A percentile compares a stretch with the other conserved stretches of the same genome.
Conservation (phyloP, 2,329 filamentous ascomycete species). For the Alternaria rosae region DNA sequence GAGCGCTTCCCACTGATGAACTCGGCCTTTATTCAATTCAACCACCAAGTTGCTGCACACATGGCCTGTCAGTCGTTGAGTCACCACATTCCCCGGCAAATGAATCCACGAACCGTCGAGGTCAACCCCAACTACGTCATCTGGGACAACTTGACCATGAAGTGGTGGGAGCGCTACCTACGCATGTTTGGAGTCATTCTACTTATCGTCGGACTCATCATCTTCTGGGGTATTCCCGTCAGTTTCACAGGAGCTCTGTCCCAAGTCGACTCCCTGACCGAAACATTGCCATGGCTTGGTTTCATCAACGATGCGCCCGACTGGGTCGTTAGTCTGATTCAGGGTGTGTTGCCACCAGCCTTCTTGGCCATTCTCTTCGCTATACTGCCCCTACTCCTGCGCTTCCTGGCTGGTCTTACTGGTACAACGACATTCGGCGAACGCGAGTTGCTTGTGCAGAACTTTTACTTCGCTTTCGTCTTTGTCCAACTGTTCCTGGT, state of each 20-base stretch:
- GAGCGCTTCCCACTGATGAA: conserved; percentile 92
- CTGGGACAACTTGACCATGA: conserved; percentile 97
- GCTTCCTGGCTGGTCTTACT: conserved; percentile 74
- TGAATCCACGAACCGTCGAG: conserved; percentile 92
- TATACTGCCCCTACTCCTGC: conserved; percentile 81
- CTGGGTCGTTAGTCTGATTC: conserved; percentile 70
- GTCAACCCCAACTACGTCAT: conserved; percentile 91
- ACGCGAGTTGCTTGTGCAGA: conserved; percentile 82
- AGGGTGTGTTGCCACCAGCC: conserved; percentile 84
- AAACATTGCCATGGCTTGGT: conserved; percentile 70
- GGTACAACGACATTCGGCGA: conserved; percentile 85
- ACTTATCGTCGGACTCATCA: conserved; percentile 75
- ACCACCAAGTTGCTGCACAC: conserved; percentile 94
- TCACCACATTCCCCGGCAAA: conserved; percentile 90
- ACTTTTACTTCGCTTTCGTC: conserved; percentile 91
- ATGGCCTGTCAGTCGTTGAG: conserved; percentile 96
- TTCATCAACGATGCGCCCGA: conserved; percentile 72
- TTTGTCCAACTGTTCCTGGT: conserved; percentile 96
- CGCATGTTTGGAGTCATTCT: conserved; percentile 71
- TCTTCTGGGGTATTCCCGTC: conserved; percentile 91
- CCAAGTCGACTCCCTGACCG: conserved; percentile 75
- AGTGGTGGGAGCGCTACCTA: conserved; percentile 90
- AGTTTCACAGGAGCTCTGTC: conserved; percentile 85
- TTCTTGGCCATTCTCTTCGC: conserved; percentile 79
- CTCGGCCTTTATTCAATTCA: conserved; percentile 98